Evolutionary conservation across 2,329 filamentous ascomycete genomes (phyloP), one percentile per base, ranked within the genome.

Genomic region (Westerdykella ornata): DNA sequence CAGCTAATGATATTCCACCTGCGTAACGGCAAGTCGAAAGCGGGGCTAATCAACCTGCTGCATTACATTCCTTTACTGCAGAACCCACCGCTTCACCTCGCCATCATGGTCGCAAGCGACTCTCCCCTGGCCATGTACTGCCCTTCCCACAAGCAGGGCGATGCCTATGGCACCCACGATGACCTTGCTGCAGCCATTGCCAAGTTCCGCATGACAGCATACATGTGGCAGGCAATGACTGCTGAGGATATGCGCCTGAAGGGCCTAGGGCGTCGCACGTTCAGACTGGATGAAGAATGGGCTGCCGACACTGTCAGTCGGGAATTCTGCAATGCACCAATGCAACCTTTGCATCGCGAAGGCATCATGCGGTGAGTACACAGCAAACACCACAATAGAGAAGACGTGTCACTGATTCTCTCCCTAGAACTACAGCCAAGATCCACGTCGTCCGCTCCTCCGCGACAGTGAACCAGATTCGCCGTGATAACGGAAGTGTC

Each of bases 191-290:
- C 58, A 20, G 59, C 55, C 4, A 51, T 60, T 29, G 51, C 53
- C 6, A 64, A 64, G 49, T 47, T 63, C 11, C 53, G 59, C n/a
- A 61, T 59, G 51, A 54, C 59, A 5, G 59, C 60, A 2, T 61
- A 60, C 44, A 62, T 63, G 59, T 63, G 59, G 59, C 59, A 64
- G 41, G 59, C 59, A 12, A 48, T 59, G 47, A 61, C 57, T n/a
- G 60, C 59, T 1, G 59, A 63, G 42, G 57, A 62, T 30, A 40
- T 62, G 47, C 51, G 53, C 1, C 17, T 40, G 14, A 55, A 57
- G 37, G 54, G 54, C 3, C 47, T 57, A 14, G 59, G 54, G 15
- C 38, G 59, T 30, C 52, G 58, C 9, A 46, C 53, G 1, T 62
- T 64, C 38, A 44, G 60, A 7, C 38, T 64, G 6, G 60, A 63